Percentiles rank a stretch among this genome's conserved stretches.
phyloP scores from a whole-genome alignment of 805 yeast species.

The Barnettozyma botsteinii region DNA sequence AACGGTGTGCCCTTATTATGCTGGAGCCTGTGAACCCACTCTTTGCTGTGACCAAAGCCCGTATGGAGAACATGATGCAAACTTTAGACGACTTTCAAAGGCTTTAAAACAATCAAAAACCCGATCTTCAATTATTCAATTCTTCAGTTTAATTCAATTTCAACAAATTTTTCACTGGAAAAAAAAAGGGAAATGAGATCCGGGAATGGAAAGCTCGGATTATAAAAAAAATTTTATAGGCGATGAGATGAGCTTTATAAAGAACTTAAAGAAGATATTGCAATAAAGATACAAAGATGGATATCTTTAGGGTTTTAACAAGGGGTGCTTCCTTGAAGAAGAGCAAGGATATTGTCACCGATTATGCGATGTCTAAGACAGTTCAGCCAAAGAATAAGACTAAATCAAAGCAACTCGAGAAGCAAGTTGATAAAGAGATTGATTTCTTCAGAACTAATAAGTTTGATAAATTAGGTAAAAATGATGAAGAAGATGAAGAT shows the following conservation, averaged over 20 bases:
- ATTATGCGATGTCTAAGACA: conserved; percentile 24
- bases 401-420: conserved; percentile 36
- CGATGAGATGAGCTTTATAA: conserved; percentile 10
- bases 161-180: too few species aligned
- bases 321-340: conserved; percentile 81
- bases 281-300: conserved; percentile 45
- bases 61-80: conserved; percentile 15
- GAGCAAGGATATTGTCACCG: conserved; percentile 30
- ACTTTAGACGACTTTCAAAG: neutral
- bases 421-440: conserved; percentile 60
- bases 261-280: too few species aligned
- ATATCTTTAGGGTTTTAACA: conserved; percentile 76
- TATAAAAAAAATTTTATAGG: neutral
- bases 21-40: too few species aligned
- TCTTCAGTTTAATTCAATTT: too few species aligned
- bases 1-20: too few species aligned
- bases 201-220: neutral
- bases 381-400: conserved; percentile 22
- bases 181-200: neutral
- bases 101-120: too few species aligned
- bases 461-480: conserved; percentile 22
- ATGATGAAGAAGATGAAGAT: conserved; percentile 20
- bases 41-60: conserved; percentile 7
- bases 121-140: neutral
- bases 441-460: conserved; percentile 75